These are phyloP conservation scores for Suillus paluster DNA, from an alignment of 768 basidiomycete species.

Conservation along the genomic window DNA sequence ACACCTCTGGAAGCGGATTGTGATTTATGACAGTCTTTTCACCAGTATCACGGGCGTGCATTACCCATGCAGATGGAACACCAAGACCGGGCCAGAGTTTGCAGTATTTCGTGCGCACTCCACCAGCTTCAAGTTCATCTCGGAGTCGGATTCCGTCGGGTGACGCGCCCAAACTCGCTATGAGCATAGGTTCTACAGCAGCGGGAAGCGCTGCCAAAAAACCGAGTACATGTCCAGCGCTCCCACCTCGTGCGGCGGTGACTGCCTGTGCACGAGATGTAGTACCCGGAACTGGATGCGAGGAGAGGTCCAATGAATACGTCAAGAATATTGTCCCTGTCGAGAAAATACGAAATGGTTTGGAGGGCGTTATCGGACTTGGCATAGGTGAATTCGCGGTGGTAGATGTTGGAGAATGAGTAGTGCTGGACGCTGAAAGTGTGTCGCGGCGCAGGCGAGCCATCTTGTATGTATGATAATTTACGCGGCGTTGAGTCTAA, in stretches of 20 bases:
- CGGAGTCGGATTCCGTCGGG: conserved; percentile 68
- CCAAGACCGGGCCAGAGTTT: conserved; percentile 74
- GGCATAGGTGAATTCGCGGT: conserved; percentile 18
- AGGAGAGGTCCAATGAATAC: conserved; percentile 66
- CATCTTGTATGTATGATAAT: conserved; percentile 20
- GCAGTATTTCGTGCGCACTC: conserved; percentile 73
- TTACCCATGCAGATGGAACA: conserved; percentile 82
- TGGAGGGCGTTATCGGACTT: conserved; percentile 18
- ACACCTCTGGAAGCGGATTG: conserved; percentile 85
- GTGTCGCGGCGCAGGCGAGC: conserved; percentile 34
- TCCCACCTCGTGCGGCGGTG: conserved; percentile 67
- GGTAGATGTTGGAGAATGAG: conserved; percentile 4
- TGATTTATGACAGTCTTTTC: conserved; percentile 80
- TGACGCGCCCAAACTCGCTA: conserved; percentile 76
- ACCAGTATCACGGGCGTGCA: conserved; percentile 72
- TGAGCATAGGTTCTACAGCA: conserved; percentile 55
- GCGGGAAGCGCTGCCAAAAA: conserved; percentile 49
- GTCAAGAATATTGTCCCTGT: conserved; percentile 83
- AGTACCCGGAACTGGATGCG: conserved; percentile 59
- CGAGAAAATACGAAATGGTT: conserved; percentile 73
- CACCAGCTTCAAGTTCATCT: conserved; percentile 65
- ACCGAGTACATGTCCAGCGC: conserved; percentile 70
- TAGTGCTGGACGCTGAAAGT: neutral
- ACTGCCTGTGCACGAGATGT: conserved; percentile 77
- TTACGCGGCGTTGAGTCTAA: conserved; percentile 5